phyloP scores from a whole-genome alignment of 352 stramenopile genomes.

The Globisporangium acanthophoron region DNA sequence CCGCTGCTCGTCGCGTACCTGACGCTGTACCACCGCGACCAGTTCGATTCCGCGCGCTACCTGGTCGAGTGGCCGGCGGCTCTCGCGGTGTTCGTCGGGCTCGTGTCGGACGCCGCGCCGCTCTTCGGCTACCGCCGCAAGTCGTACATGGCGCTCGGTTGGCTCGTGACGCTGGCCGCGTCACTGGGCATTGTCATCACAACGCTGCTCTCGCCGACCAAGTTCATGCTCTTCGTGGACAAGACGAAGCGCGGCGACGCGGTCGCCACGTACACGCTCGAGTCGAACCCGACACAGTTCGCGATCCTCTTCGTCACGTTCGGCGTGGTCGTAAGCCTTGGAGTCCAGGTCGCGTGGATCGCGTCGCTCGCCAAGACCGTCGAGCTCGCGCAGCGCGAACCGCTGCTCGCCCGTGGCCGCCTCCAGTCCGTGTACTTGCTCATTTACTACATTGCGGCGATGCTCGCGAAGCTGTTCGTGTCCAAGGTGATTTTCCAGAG shows the following conservation, averaged over 20 bases:
- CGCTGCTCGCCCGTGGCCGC: slow-evolving; percentile 34
- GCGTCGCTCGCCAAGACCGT: slow-evolving; percentile 36
- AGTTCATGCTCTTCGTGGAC: slow-evolving; percentile 15
- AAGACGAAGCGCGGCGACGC: slow-evolving; percentile 8
- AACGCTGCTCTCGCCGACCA: slow-evolving; percentile 11
- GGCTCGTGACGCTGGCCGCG: slow-evolving; percentile 26
- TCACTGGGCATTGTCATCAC: slow-evolving; percentile 15
- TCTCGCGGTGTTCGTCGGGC: slow-evolving; percentile 79
- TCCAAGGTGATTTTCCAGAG: slow-evolving; percentile 22
- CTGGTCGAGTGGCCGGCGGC: slow-evolving; percentile 63
- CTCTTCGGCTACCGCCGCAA: slow-evolving; percentile 81
- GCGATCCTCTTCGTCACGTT: slow-evolving; percentile 24
- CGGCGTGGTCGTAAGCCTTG: slow-evolving; percentile 25
- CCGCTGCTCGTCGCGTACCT: slow-evolving; percentile 44
- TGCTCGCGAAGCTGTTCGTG: slow-evolving; percentile 20
- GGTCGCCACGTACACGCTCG: slow-evolving; percentile 10
- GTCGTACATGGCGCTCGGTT: slow-evolving; percentile 83
- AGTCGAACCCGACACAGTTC: slow-evolving; percentile 12
- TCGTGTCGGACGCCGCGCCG: slow-evolving; percentile 79
- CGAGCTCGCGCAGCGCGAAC: slow-evolving; percentile 48
- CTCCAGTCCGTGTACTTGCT: slow-evolving; percentile 38
- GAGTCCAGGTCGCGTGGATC: slow-evolving; percentile 36
- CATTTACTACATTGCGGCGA: slow-evolving; percentile 29
- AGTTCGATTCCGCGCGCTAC: slow-evolving; percentile 24
- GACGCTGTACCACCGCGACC: slow-evolving; percentile 24